Evolutionary conservation across 2,329 filamentous ascomycete species (phyloP).

Genomic region (Trichoderma sp.): DNA sequence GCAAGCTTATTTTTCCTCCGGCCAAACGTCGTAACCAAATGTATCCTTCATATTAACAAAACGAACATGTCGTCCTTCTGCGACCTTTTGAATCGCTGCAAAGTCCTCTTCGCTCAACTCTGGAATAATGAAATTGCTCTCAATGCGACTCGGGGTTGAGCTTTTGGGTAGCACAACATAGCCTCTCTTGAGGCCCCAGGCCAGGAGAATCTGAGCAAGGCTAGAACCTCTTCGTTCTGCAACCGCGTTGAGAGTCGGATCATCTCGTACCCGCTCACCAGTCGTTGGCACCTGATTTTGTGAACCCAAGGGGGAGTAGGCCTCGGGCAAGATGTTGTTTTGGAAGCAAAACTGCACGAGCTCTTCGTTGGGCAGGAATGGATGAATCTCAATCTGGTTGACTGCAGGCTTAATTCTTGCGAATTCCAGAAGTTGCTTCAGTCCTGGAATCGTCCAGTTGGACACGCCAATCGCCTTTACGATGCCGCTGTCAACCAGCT

Average conservation of each 20-base stretch:
- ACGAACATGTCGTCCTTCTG: slow-evolving; percentile 4
- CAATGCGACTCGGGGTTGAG: slow-evolving; percentile 72
- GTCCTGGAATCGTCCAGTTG: slow-evolving; percentile 81
- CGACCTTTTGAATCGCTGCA: slow-evolving; percentile 14
- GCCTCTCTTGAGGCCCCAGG: slow-evolving; percentile 80
- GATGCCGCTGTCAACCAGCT: slow-evolving; percentile 69
- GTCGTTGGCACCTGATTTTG: slow-evolving; percentile 35
- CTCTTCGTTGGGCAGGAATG: slow-evolving; percentile 79
- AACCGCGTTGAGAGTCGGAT: slow-evolving; percentile 63
- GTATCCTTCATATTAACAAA: slow-evolving; percentile 24
- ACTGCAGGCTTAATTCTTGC: slow-evolving; percentile 57
- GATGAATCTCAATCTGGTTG: slow-evolving; percentile 83
- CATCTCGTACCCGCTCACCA: slow-evolving; percentile 70
- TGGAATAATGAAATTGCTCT: slow-evolving; percentile 63
- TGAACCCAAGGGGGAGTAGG: slow-evolving; percentile 19
- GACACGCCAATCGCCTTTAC: slow-evolving; percentile 82
- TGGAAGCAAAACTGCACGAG: slow-evolving; percentile 71
- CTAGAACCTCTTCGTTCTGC: slow-evolving; percentile 47
- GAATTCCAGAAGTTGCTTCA: slow-evolving; percentile 75
- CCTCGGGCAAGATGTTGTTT: slow-evolving; percentile 76
- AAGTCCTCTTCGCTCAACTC: slow-evolving; percentile 5
- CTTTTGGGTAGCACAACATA: slow-evolving; percentile 87
- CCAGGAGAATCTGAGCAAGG: slow-evolving; percentile 67
- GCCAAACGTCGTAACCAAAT: slow-evolving; percentile 19
- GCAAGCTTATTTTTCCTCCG: slow-evolving; percentile 7